phyloP scores from a whole-genome alignment of 2,329 filamentous ascomycete genomes.

The Cercospora sp. region DNA sequence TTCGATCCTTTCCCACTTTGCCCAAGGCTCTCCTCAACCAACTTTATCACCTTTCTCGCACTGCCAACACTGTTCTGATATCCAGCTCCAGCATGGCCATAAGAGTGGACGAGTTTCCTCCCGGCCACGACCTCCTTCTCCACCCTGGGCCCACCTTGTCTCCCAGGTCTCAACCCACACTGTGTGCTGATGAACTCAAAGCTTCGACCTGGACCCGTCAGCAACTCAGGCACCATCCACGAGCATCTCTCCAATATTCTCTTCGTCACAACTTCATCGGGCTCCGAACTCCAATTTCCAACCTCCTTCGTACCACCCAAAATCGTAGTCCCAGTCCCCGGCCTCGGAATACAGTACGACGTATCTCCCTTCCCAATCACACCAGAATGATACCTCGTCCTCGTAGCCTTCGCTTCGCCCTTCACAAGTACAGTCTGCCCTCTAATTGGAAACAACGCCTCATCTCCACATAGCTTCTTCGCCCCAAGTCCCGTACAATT shows the following conservation, averaged over 20 bases:
- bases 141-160: constrained; percentile 47
- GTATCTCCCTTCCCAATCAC: constrained; percentile 34
- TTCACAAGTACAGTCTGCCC: constrained; percentile 51
- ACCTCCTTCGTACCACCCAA: constrained; percentile 50
- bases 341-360: constrained; percentile 48
- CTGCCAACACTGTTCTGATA: constrained; percentile 41
- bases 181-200: constrained; percentile 49
- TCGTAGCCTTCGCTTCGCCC: constrained; percentile 42
- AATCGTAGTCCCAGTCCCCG: constrained; percentile 45
- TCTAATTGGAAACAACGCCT: constrained; percentile 44
- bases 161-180: constrained; percentile 49
- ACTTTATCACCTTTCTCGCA: constrained; percentile 32
- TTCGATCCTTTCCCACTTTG: constrained; percentile 19
- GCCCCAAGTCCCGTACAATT: constrained; percentile 50
- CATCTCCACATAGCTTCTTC: constrained; percentile 40
- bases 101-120: constrained; percentile 47
- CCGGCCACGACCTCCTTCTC: constrained; percentile 43
- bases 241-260: constrained; percentile 43
- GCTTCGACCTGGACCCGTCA: constrained; percentile 38
- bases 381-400: constrained; percentile 31
- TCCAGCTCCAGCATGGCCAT: constrained; percentile 52
- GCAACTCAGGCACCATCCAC: constrained; percentile 41
- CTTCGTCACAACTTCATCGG: constrained; percentile 39
- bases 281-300: constrained; percentile 39
- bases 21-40: constrained; percentile 35